Conservation (phyloP, 345 rosid genomes). For the Eucalyptus cladocalyx region DNA sequence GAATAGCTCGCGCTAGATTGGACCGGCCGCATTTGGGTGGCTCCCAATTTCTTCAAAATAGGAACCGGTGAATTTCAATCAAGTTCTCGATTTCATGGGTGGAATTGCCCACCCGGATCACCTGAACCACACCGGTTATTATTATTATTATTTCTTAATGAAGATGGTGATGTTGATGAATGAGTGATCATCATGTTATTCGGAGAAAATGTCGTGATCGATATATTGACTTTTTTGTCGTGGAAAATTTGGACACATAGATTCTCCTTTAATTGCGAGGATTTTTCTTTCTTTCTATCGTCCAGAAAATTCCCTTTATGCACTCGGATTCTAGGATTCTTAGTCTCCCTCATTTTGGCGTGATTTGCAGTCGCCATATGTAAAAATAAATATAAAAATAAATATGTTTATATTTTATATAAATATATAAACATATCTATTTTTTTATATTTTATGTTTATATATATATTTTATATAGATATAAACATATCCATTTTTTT, state of each 20-base stretch:
- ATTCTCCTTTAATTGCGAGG: neutral
- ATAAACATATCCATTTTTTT: no score
- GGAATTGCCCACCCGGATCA: rapidly evolving
- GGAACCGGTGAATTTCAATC: rapidly evolving
- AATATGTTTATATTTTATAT: no score
- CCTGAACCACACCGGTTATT: rapidly evolving
- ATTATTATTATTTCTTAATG: no score
- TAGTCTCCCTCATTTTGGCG: no score
- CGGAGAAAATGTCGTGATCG: neutral
- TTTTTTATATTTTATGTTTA: no score
- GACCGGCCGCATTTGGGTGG: rapidly evolving
- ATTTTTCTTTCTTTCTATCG: neutral
- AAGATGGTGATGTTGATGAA: neutral
- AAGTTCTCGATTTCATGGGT: no score
- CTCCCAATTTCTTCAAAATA: rapidly evolving
- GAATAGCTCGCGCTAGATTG: rapidly evolving
- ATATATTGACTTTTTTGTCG: neutral
- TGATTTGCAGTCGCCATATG: neutral
- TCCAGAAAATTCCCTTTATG: neutral
- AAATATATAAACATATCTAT: no score
- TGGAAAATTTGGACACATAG: neutral
- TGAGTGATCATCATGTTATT: neutral
- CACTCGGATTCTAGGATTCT: neutral
- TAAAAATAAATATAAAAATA: no score
- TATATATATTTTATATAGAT: no score